Percentiles rank a stretch among this genome's conserved stretches.
These are phyloP conservation scores for Saposhnikovia divaricata DNA, from an alignment of 129 eudicot genomes.

Conservation along the genomic window DNA sequence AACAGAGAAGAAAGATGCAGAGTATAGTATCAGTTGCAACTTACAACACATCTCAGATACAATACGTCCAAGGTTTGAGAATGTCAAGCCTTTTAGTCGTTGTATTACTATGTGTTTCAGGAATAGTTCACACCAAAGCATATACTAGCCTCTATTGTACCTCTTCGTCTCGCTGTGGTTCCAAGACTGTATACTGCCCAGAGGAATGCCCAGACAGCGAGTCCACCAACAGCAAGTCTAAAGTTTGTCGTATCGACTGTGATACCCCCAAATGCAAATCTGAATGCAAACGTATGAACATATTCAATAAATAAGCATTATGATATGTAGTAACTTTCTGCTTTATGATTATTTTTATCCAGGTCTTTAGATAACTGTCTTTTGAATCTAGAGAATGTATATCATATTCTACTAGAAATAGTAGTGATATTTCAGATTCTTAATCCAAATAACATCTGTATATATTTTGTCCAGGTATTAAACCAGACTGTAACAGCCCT, in stretches of 20 bases:
- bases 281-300: constrained; percentile 5
- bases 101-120: neutral
- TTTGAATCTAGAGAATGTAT: neutral
- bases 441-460: neutral
- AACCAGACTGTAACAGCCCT: constrained; percentile 51
- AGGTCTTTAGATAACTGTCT: neutral
- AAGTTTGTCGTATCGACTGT: constrained; percentile 12
- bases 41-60: neutral
- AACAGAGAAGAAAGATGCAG: neutral
- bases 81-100: neutral
- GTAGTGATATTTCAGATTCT: neutral
- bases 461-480: neutral
- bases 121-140: neutral
- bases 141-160: neutral
- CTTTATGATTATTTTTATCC: neutral
- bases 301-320: neutral
- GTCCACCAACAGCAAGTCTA: neutral
- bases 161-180: constrained; percentile 2
- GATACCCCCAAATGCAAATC: constrained; percentile 2
- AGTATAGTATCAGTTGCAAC: neutral
- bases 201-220: constrained; percentile 5
- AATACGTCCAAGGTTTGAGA: neutral
- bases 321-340: neutral
- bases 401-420: neutral
- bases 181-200: neutral